phyloP scores from a whole-genome alignment of 1,284 basidiomycete species.

The Tylopilus sp. region DNA sequence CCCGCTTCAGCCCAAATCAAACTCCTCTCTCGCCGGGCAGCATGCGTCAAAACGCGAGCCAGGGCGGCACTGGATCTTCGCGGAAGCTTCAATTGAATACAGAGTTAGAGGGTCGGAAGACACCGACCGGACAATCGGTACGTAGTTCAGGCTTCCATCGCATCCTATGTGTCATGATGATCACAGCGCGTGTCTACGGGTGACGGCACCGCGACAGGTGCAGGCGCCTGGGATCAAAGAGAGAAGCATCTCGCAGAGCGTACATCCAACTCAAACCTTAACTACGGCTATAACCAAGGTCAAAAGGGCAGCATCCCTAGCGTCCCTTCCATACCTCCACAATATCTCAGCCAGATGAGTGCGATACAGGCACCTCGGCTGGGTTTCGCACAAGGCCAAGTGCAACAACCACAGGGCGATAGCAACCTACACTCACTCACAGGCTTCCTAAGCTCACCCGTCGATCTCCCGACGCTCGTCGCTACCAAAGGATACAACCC shows the following conservation, averaged over 20 bases:
- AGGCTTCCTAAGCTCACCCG: conserved; percentile 54
- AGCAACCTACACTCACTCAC: conserved; percentile 37
- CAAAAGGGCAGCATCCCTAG: conserved; percentile 49
- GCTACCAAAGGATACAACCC: conserved; percentile 91
- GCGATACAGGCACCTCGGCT: conserved; percentile 41
- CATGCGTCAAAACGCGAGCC: conserved; percentile 32
- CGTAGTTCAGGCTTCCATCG: conserved; percentile 41
- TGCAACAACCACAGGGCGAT: conserved; percentile 30
- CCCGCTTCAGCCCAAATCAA: conserved; percentile 61
- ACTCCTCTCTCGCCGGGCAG: conserved; percentile 45
- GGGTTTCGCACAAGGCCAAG: conserved; percentile 36
- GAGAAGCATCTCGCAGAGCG: conserved; percentile 54
- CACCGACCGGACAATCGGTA: conserved; percentile 44
- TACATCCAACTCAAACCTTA: conserved; percentile 65
- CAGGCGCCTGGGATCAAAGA: conserved; percentile 55
- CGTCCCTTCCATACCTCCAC: conserved; percentile 66
- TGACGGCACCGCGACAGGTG: conserved; percentile 40
- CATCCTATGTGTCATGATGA: conserved; percentile 27
- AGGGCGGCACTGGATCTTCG: conserved; percentile 35
- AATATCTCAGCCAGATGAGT: conserved; percentile 58
- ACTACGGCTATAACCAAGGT: conserved; percentile 56
- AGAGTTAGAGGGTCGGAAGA: conserved; percentile 61
- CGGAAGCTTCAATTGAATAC: conserved; percentile 53
- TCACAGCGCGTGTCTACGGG: conserved; percentile 30
- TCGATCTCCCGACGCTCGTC: conserved; percentile 85